Evolutionary conservation across 495 filamentous ascomycete genomes (phyloP), one percentile per base, ranked within the genome.

Genomic region (Staphylotrichum tortipilum): DNA sequence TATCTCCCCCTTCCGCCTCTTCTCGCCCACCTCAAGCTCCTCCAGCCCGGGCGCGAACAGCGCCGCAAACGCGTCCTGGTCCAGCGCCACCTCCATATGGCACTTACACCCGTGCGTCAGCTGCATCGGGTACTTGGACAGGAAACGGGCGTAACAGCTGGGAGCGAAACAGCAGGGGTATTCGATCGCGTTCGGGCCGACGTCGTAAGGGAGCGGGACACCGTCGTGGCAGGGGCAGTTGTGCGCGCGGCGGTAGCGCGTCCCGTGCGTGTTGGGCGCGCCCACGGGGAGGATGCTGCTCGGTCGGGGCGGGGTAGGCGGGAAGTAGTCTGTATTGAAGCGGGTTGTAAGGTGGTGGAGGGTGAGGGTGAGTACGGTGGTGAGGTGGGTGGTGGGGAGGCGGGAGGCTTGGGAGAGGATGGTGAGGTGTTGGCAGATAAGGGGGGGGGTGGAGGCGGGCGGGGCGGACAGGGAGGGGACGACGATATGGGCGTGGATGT

Each of bases 191-290:
- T 18, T 7, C 4, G 49, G 56, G 17, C 52, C 44, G 44, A 31
- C 31, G 18, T 17, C 30, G 10, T 33, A 11, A 9, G 37, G 44
- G 19, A 52, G 24, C 3, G 24, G 30, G 21, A 41, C 6, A 23
- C 8, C 34, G 17, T n/a, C 15, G 37, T 55, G 56, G 41, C 56
- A 59, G 19, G 56, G 52, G 42, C 56, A 59, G 45, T 59, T 55
- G 33, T 55, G 56, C n/a, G n/a, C n/a, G n/a, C n/a, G n/a, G n/a
- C n/a, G n/a, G 42, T 23, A 53, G 24, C 49, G 33, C 18, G 29
- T 31, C 17, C 19, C n/a, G 2, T 23, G 1, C n/a, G 15, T 9
- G 37, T 44, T n/a, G 7, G 3, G 5, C 7, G 28, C 28, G 47
- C 48, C 17, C 7, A 36, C 14, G 28, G 21, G 19, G 36, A 43